Conservation (phyloP, 305 asterid species). For the Solanum hybrid region DNA sequence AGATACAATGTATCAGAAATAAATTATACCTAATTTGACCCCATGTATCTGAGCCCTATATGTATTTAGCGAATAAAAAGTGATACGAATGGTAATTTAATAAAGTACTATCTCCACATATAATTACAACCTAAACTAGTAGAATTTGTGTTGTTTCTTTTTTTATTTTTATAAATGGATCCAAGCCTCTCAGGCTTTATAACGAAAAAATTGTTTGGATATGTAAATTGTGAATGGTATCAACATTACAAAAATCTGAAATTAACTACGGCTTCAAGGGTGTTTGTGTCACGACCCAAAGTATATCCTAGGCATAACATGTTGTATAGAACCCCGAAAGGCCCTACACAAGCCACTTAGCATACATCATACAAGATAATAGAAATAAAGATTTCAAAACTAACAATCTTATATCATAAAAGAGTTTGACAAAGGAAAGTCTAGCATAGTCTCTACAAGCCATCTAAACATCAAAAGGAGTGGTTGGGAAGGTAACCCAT, state of each 20-base stretch:
- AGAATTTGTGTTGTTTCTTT: background rate
- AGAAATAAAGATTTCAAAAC: background rate
- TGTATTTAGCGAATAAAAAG: too few relatives aligned
- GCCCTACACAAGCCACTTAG: background rate
- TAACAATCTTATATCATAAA: background rate
- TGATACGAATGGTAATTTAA: too few relatives aligned
- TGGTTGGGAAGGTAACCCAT: background rate
- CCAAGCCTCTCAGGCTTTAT: background rate
- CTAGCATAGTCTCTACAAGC: background rate
- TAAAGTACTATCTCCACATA: background rate
- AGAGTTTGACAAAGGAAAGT: background rate
- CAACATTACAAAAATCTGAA: background rate
- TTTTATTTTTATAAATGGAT: background rate
- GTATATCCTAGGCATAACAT: background rate
- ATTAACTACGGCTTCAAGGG: background rate
- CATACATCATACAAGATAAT: background rate
- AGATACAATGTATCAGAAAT: background rate
- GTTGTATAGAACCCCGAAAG: background rate
- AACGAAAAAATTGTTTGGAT: background rate
- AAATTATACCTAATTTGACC: background rate
- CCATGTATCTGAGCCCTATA: background rate
- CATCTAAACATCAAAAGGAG: background rate
- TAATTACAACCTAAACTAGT: background rate
- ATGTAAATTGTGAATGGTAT: background rate
- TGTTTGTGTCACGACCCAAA: background rate